Evolutionary conservation across 2,329 filamentous ascomycete genomes (phyloP), one percentile per base, ranked within the genome.

Genomic region (Colletotrichum kahawae): DNA sequence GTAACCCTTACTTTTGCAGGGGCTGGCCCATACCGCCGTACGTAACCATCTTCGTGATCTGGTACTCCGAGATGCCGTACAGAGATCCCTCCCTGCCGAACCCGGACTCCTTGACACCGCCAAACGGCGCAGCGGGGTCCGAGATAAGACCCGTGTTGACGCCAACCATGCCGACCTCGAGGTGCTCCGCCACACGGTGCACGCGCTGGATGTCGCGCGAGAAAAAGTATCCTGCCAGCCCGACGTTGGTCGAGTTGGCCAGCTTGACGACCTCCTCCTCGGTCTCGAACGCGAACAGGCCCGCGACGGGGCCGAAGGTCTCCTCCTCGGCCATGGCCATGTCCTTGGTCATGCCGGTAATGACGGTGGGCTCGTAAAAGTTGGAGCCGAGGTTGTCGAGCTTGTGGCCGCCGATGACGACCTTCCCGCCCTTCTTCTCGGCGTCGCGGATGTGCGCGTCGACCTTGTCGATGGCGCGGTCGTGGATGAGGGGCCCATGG

Each of bases 221-320:
- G 88, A 95, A 98, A 87, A 99, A 98, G 87, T 98, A 98, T 1
- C 95, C 96, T 0, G 96, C 97, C 43, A 99, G 89, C 2, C 97
- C 97, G 48, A 98, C 96, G 67, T 96, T 93, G 2, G 95, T 89
- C 56, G 87, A 85, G 84, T 99, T 99, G 5, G 97, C 96, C 78
- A 96, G 86, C 77, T 90, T 88, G 34, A 98, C 92, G 7, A 98
- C 97, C 80, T 98, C 96, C 68, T 94, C 93, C 85, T 98, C 97
- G 0, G 93, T 95, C 62, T 95, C 91, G 82, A 98, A 99, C 64
- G 92, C 90, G 88, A 98, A 98, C 16, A 98, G 85, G 1, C 94
- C 96, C 0, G 96, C 96, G 0, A 98, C 94, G 4, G 97, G 97
- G 0, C 97, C 97, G 82, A 99, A 99, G 0, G 96, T 99, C 88